phyloP scores from a whole-genome alignment of 768 basidiomycete genomes.

The Mycena leptocephala region DNA sequence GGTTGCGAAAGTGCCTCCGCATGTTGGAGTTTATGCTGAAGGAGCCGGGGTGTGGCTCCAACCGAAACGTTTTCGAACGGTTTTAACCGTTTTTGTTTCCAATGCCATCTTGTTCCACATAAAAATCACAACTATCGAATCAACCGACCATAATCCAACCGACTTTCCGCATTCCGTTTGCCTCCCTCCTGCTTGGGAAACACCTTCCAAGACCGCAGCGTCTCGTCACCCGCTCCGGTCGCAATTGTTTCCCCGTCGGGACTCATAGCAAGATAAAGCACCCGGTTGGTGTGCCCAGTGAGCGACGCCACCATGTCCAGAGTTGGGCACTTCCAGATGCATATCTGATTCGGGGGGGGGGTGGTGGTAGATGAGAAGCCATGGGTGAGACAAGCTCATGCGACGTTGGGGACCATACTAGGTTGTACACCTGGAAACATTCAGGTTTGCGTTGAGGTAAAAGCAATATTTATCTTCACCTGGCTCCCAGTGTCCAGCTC shows the following conservation, averaged over 20 bases:
- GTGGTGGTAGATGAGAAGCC: conserved; percentile 95
- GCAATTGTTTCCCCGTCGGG: conserved; percentile 99
- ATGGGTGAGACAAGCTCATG: conserved; percentile 99
- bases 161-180: conserved; percentile 58
- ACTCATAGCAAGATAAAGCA: conserved; percentile 95
- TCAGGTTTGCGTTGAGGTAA: conserved; percentile 23
- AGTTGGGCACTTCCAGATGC: conserved; percentile 95
- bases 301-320: conserved; percentile 96
- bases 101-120: no score
- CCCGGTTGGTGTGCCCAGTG: conserved; percentile 96
- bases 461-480: conserved; percentile 64
- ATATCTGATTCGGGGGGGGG: conserved; percentile 99
- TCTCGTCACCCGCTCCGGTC: conserved; percentile 99
- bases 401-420: conserved; percentile 96
- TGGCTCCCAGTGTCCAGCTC: conserved; percentile 97
- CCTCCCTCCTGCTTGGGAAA: conserved; percentile 82
- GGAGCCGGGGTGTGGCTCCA: no score
- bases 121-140: conserved; percentile 66
- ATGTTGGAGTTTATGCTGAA: no score
- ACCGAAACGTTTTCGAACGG: no score
- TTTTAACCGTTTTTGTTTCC: no score
- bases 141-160: conserved; percentile 66
- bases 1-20: no score
- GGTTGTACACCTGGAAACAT: conserved; percentile 89
- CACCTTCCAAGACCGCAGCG: conserved; percentile 96